These are phyloP conservation scores for Plectosphaerella cucumerina DNA, from an alignment of 2,329 filamentous ascomycete species.

Conservation along the genomic window DNA sequence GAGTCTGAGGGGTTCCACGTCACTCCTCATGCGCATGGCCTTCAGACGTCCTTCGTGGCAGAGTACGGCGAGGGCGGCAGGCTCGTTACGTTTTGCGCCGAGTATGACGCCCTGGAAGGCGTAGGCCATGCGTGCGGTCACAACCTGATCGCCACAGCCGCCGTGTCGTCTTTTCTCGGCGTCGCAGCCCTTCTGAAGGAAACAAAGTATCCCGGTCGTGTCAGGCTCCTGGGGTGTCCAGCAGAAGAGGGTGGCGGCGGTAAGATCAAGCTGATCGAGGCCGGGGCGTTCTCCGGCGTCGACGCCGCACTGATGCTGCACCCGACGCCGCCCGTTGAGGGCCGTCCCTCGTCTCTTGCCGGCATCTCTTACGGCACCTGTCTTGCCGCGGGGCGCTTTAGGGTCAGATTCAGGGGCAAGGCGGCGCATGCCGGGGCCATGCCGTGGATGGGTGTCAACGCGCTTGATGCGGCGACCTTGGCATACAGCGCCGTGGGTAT, in stretches of 20 bases:
- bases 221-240: constrained; percentile 36
- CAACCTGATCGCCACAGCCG: constrained; percentile 38
- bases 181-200: constrained; percentile 26
- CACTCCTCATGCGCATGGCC: constrained; percentile 43
- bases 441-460: constrained; percentile 37
- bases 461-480: constrained; percentile 31
- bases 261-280: constrained; percentile 39
- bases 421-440: constrained; percentile 29
- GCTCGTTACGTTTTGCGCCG: constrained; percentile 37
- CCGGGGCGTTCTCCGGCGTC: constrained; percentile 31
- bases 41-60: constrained; percentile 48
- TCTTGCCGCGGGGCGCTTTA: background rate
- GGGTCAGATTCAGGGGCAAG: background rate
- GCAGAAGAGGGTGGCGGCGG: constrained; percentile 43
- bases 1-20: constrained; percentile 39
- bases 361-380: background rate
- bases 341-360: background rate
- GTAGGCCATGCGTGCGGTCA: constrained; percentile 44
- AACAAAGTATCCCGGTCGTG: constrained; percentile 24
- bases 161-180: constrained; percentile 34
- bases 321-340: constrained; percentile 5
- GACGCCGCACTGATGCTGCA: constrained; percentile 24
- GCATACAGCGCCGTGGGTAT: constrained; percentile 22
- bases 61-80: constrained; percentile 36
- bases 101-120: constrained; percentile 43